These are phyloP conservation scores for Fusarium lateritium DNA, from an alignment of 2,329 filamentous ascomycete species.

Conservation along the genomic window DNA sequence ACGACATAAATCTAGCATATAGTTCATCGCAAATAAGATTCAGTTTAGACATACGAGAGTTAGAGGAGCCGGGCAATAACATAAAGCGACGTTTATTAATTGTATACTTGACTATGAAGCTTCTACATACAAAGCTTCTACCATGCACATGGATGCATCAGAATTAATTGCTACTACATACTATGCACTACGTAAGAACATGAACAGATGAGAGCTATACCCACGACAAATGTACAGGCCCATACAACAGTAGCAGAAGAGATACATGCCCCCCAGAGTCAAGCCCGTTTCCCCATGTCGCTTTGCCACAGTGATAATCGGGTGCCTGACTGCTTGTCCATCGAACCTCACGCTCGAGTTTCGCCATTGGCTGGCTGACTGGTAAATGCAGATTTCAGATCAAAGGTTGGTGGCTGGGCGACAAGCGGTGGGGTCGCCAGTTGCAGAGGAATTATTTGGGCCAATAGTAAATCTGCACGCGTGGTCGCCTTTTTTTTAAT, in stretches of 20 bases:
- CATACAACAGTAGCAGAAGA: neutral
- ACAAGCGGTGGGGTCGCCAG: constrained; percentile 17
- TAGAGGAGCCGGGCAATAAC: too few species aligned
- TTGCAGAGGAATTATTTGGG: constrained; percentile 20
- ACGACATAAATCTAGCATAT: too few species aligned
- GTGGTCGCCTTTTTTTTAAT: constrained; percentile 37
- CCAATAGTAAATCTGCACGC: constrained; percentile 51
- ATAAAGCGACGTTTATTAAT: too few species aligned
- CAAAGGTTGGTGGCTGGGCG: constrained; percentile 14
- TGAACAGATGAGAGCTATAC: too few species aligned
- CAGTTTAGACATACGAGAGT: too few species aligned
- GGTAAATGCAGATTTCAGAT: constrained; percentile 24
- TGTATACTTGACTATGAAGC: too few species aligned
- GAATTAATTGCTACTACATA: too few species aligned
- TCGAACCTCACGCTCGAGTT: constrained; percentile 20
- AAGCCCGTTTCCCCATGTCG: constrained; percentile 19
- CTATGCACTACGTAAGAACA: neutral
- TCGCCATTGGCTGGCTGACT: constrained; percentile 39
- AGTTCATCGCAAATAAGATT: too few species aligned
- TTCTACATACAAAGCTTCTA: too few species aligned
- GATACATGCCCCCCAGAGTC: constrained; percentile 29
- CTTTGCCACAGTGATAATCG: constrained; percentile 17
- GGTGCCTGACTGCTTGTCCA: constrained; percentile 29
- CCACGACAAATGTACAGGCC: too few species aligned
- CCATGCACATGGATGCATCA: too few species aligned